phyloP scores from a whole-genome alignment of 371 early-diverging fungal species.

The Lichtheimia ramosa region DNA sequence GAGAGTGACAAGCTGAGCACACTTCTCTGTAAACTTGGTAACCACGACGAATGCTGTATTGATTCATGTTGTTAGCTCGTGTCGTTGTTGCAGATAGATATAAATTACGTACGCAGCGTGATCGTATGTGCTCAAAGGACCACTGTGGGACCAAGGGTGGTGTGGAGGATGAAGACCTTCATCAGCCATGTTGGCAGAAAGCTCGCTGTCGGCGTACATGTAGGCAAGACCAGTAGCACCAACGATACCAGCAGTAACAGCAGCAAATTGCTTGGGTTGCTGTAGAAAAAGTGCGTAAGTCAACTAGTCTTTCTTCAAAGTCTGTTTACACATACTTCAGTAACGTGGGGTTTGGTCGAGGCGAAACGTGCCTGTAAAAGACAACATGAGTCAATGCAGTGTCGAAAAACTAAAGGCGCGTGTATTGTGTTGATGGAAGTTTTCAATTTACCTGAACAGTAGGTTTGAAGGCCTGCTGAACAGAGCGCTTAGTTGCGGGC shows the following conservation, averaged over 20 bases:
- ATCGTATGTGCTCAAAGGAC: slow-evolving; percentile 85
- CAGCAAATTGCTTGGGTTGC: slow-evolving; percentile 47
- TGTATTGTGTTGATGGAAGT: not conserved
- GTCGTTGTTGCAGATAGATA: not conserved
- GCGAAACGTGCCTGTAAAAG: slow-evolving; percentile 51
- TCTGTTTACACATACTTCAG: slow-evolving; percentile 23
- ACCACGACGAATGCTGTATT: slow-evolving; percentile 89
- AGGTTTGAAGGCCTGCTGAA: slow-evolving; percentile 41
- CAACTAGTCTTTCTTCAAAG: not conserved
- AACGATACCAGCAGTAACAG: slow-evolving; percentile 59
- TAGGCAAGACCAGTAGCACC: slow-evolving; percentile 59
- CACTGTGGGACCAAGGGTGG: slow-evolving; percentile 88
- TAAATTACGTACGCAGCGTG: slow-evolving; percentile 79
- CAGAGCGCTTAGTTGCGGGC: slow-evolving; percentile 45
- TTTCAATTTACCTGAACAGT: slow-evolving; percentile 34
- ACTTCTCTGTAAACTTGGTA: slow-evolving; percentile 98
- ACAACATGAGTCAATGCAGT: no score
- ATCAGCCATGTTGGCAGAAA: slow-evolving; percentile 77
- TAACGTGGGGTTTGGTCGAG: slow-evolving; percentile 43
- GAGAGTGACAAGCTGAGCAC: slow-evolving; percentile 96
- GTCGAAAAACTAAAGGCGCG: not conserved
- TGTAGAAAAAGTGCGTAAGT: slow-evolving; percentile 3
- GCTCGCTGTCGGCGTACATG: slow-evolving; percentile 47
- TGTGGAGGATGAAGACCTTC: slow-evolving; percentile 92
- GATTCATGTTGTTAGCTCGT: not conserved